Evolutionary conservation across 2,329 filamentous ascomycete genomes (phyloP).

Genomic region (Cercospora berteroae): DNA sequence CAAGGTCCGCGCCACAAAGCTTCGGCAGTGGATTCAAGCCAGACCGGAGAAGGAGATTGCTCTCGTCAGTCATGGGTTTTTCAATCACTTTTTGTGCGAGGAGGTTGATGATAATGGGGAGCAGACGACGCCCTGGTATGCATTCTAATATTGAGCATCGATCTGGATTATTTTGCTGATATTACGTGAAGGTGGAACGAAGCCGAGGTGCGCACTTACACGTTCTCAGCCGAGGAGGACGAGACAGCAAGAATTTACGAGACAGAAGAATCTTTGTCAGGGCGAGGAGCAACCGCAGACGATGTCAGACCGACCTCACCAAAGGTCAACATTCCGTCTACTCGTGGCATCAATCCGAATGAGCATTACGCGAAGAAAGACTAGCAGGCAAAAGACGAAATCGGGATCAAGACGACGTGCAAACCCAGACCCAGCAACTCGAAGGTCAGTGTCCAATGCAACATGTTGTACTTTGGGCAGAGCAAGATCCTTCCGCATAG

Average conservation of each 20-base stretch:
- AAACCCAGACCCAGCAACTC: too few species aligned
- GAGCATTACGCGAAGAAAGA: conserved; percentile 1
- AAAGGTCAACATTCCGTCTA: conserved; percentile 11
- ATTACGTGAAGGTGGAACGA: conserved; percentile 27
- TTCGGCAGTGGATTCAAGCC: conserved; percentile 30
- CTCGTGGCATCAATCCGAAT: conserved; percentile 9
- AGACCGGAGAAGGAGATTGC: conserved; percentile 33
- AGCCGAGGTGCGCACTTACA: conserved; percentile 33
- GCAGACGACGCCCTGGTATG: conserved; percentile 34
- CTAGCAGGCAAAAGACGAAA: background rate
- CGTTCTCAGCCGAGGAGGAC: conserved; percentile 28
- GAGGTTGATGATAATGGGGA: conserved; percentile 33
- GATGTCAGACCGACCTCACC: background rate
- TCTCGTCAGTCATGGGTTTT: conserved; percentile 34
- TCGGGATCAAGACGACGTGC: too few species aligned
- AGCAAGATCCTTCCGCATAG: too few species aligned
- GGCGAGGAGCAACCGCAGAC: conserved; percentile 15
- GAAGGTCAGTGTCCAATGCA: too few species aligned
- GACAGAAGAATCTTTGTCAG: conserved; percentile 27
- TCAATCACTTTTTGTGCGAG: conserved; percentile 33
- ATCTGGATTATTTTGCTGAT: background rate
- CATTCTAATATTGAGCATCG: background rate
- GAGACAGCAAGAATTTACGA: conserved; percentile 32
- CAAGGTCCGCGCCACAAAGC: conserved; percentile 28
- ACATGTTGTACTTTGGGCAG: too few species aligned